Evolutionary conservation across 768 basidiomycete genomes (phyloP).

Genomic region (Panaeolus papilionaceus): DNA sequence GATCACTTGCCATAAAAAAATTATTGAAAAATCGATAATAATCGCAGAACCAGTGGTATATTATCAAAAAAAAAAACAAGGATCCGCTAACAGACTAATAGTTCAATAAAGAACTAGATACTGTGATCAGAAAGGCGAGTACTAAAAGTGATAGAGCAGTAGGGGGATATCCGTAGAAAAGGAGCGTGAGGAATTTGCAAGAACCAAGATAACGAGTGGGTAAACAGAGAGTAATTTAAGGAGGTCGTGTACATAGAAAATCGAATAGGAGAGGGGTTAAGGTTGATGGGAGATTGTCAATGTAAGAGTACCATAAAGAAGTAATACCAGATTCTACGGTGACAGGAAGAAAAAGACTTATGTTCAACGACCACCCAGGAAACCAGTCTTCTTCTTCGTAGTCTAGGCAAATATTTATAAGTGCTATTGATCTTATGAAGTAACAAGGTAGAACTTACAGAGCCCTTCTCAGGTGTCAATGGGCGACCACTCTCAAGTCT

Average conservation of each 20-base stretch:
- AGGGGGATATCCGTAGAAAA: conserved; percentile 62
- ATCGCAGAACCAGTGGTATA: conserved; percentile 48
- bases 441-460: conserved; percentile 56
- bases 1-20: conserved; percentile 6
- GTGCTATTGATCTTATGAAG: conserved; percentile 20
- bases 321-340: conserved; percentile 34
- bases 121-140: conserved; percentile 47
- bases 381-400: conserved; percentile 70
- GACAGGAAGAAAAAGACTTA: conserved; percentile 29
- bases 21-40: conserved; percentile 12
- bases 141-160: conserved; percentile 57
- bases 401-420: conserved; percentile 44
- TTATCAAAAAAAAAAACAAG: conserved; percentile 40
- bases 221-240: conserved; percentile 42
- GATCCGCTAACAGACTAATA: conserved; percentile 41
- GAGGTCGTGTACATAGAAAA: conserved; percentile 47
- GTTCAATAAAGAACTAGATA: conserved; percentile 52
- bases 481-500: conserved; percentile 94
- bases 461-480: conserved; percentile 92
- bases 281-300: conserved; percentile 33
- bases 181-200: conserved; percentile 63
- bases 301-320: conserved; percentile 34
- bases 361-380: conserved; percentile 65
- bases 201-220: conserved; percentile 54
- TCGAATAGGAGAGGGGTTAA: conserved; percentile 29